Evolutionary conservation across 371 early-diverging fungal species (phyloP), one percentile per base, ranked within the genome.

Genomic region (Syncephalastrum monosporum): DNA sequence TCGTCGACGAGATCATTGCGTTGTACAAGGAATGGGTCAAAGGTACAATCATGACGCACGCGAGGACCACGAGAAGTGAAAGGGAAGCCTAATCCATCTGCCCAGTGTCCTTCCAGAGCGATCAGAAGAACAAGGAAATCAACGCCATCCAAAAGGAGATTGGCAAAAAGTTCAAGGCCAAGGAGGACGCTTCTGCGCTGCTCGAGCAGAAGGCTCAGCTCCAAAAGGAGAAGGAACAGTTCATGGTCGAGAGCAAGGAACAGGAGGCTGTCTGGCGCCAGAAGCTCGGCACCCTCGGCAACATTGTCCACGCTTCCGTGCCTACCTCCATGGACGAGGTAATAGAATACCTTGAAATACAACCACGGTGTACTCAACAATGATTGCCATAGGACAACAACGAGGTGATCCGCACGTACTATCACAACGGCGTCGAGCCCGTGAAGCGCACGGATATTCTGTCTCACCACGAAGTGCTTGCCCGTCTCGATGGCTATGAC

Each of bases 261-360:
- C 84, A 85, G 65, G 93, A 94, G 63, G 72, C 63, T 33, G 61
- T 68, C 5, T 85, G 92, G 74, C 82, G 83, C 68, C 68, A 63
- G 29, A 92, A 88, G 77, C 80, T 99, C 50, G 70, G 63, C 52
- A 69, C 72, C 7, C 81, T 99, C 55, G 99, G 99, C 57, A 99
- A 99, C 84, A 74, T 99, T 64, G 95, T 99, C 13, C 98, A 99
- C 69, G 81, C 89, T 54, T 87, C 88, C 46, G 99, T 98, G n/a
- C 86, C 91, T 7, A 90, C 90, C 48, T 89, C 91, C 56, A 83
- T 85, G 65, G 87, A 93, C 56, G 99, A 99, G 82, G 83, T 81
- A 74, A 55, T 27, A 27, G 19, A 24, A 21, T 15, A 10, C 24
- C 3, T 29, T 5, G 8, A 33, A 8, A 8, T 33, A 1, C 12